Evolutionary conservation across 441 rosid genomes (phyloP).

Genomic region (Pelargonium citronellum): DNA sequence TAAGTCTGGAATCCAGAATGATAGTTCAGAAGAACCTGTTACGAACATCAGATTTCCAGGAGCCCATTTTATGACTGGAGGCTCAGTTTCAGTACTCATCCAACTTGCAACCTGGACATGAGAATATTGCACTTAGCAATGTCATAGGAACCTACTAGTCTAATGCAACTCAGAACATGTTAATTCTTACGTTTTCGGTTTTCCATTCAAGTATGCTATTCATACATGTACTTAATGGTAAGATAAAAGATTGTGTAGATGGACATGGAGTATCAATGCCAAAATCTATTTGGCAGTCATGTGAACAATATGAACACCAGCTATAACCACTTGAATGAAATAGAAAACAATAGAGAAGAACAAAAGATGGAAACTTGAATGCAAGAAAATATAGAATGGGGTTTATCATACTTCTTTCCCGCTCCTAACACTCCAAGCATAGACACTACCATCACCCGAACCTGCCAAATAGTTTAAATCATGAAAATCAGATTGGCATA

Average conservation of each 20-base stretch:
- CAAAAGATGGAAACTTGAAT: no score
- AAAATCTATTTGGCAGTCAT: no score
- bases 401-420: conserved; percentile 68
- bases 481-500: conserved; percentile 20
- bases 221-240: no score
- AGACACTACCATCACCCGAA: conserved; percentile 83
- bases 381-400: background rate
- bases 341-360: no score
- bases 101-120: conserved; percentile 65
- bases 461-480: conserved; percentile 40
- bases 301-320: no score
- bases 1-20: conserved; percentile 82
- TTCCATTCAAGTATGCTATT: no score
- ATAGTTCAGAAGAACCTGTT: conserved; percentile 77
- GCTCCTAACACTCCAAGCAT: conserved; percentile 81
- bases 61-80: conserved; percentile 84
- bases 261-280: no score
- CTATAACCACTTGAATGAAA: no score
- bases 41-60: conserved; percentile 94
- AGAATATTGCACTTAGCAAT: background rate
- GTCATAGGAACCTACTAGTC: no score
- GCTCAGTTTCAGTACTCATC: conserved; percentile 67
- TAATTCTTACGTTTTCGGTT: no score
- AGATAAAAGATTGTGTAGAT: no score
- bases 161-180: no score